Conservation (phyloP, 2,329 filamentous ascomycete species). For the Pseudogymnoascus sp. region DNA sequence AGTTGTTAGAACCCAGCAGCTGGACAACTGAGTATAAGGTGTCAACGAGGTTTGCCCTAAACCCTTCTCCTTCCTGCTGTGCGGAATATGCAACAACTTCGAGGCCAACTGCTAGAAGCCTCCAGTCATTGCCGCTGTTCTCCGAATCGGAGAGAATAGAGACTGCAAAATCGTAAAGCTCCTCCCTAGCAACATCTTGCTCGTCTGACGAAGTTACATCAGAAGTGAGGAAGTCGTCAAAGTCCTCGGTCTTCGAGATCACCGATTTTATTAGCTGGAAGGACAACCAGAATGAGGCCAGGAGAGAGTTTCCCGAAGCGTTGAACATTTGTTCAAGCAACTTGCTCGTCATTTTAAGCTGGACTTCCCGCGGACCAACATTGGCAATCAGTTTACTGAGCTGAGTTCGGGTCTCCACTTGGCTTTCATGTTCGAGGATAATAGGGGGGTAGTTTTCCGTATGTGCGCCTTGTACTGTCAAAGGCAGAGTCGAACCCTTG, state of each 20-base stretch:
- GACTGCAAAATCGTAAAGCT: conserved; percentile 64
- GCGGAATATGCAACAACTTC: conserved; percentile 76
- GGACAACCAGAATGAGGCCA: conserved; percentile 74
- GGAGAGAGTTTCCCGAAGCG: conserved; percentile 48
- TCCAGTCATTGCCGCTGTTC: conserved; percentile 52
- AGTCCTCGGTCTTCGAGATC: conserved; percentile 41
- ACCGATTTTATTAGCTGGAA: conserved; percentile 61
- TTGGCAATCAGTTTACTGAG: conserved; percentile 51
- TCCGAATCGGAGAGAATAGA: conserved; percentile 50
- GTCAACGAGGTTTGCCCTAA: conserved; percentile 81
- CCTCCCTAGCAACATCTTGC: conserved; percentile 45
- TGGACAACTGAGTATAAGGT: conserved; percentile 86
- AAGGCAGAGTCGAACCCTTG: conserved; percentile 27
- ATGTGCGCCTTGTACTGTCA: conserved; percentile 18
- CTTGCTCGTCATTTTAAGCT: conserved; percentile 53
- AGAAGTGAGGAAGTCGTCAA: conserved; percentile 61
- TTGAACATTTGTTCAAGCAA: conserved; percentile 58
- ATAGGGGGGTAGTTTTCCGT: conserved; percentile 49
- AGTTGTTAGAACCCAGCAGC: conserved; percentile 66
- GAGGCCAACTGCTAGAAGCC: conserved; percentile 68
- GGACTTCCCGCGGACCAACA: conserved; percentile 50
- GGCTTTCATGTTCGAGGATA: conserved; percentile 56
- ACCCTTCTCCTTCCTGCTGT: conserved; percentile 55
- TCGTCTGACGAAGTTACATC: conserved; percentile 34
- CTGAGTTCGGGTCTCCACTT: conserved; percentile 51